phyloP scores from a whole-genome alignment of 2,329 filamentous ascomycete genomes.

The Cladophialophora immunda region DNA sequence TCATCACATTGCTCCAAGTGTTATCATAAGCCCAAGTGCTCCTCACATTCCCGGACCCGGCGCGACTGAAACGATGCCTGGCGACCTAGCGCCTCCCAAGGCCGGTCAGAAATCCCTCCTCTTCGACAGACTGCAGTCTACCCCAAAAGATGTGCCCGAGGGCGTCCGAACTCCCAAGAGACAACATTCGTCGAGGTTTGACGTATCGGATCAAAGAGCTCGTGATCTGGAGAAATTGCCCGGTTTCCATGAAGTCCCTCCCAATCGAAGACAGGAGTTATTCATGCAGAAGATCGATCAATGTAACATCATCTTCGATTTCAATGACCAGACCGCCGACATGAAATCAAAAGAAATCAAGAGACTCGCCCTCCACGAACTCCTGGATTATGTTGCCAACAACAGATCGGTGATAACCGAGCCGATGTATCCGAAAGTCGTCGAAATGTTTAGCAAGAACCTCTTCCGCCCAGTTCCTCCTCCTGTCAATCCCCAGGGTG shows the following conservation, averaged over 20 bases:
- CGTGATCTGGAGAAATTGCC: constrained; percentile 96
- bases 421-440: constrained; percentile 97
- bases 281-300: constrained; percentile 99
- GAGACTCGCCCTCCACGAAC: constrained; percentile 89
- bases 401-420: constrained; percentile 98
- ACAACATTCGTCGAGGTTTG: constrained; percentile 96
- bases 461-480: constrained; percentile 96
- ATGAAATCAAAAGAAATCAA: constrained; percentile 99
- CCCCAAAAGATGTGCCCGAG: constrained; percentile 95
- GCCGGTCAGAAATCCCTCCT: constrained; percentile 87
- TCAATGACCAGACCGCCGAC: constrained; percentile 96
- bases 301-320: constrained; percentile 99
- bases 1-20: constrained; percentile 78
- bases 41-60: constrained; percentile 95
- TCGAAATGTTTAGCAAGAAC: constrained; percentile 99
- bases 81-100: constrained; percentile 93
- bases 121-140: constrained; percentile 88
- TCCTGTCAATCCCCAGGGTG: constrained; percentile 95
- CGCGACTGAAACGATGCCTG: constrained; percentile 95
- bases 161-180: constrained; percentile 93
- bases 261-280: constrained; percentile 90
- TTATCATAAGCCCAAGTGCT: constrained; percentile 93
- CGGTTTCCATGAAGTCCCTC: constrained; percentile 96
- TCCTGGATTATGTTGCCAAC: constrained; percentile 97
- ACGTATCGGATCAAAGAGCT: constrained; percentile 88